These are phyloP conservation scores for Candolleomyces eurysporus DNA, from an alignment of 768 basidiomycete genomes.

Conservation along the genomic window DNA sequence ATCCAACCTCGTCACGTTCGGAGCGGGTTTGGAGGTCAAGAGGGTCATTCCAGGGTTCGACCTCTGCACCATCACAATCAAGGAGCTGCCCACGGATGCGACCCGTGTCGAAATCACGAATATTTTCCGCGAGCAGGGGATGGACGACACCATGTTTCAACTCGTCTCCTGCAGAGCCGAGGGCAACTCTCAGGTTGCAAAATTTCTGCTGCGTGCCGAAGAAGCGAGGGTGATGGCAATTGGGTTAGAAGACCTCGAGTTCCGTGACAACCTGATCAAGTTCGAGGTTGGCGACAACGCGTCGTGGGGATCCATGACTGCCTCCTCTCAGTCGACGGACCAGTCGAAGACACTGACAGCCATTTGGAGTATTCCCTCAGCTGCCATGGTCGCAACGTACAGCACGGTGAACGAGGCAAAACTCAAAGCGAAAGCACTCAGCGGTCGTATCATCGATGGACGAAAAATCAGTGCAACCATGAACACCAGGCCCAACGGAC, in stretches of 20 bases:
- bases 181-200: constrained; percentile 34
- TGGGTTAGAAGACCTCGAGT: constrained; percentile 48
- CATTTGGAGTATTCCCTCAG: constrained; percentile 51
- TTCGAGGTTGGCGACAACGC: constrained; percentile 43
- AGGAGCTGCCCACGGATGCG: constrained; percentile 12
- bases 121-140: constrained; percentile 12
- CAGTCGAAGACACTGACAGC: constrained; percentile 42
- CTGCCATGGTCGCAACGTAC: constrained; percentile 45
- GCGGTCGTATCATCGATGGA: constrained; percentile 34
- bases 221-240: constrained; percentile 38
- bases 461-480: constrained; percentile 47
- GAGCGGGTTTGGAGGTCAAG: constrained; percentile 16
- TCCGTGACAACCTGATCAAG: constrained; percentile 38
- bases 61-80: constrained; percentile 12
- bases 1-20: constrained; percentile 18
- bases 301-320: constrained; percentile 41
- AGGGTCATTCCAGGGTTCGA: constrained; percentile 15
- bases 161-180: constrained; percentile 17
- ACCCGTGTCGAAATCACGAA: constrained; percentile 10
- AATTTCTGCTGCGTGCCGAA: constrained; percentile 40
- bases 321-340: constrained; percentile 14
- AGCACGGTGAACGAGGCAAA: constrained; percentile 26
- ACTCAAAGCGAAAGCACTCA: constrained; percentile 33
- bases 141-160: constrained; percentile 6
- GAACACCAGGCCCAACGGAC: constrained; percentile 37